These are phyloP conservation scores for Vigna unguiculata DNA, from an alignment of 306 rosid genomes.

Conservation along the genomic window DNA sequence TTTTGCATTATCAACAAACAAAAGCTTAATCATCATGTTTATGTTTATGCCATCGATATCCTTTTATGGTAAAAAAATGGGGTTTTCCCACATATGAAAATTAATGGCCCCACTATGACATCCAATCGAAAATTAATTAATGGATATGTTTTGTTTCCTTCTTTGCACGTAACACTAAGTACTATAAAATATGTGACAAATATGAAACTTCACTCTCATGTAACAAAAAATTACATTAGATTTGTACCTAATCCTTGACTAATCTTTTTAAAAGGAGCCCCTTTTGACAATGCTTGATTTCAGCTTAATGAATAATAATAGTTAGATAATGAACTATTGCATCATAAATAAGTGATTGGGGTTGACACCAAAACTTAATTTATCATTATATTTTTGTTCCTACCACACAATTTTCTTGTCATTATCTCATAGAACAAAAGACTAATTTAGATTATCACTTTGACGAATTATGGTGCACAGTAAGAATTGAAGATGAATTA, in stretches of 20 bases:
- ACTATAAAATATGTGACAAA: background rate
- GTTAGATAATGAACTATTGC: background rate
- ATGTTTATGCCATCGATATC: background rate
- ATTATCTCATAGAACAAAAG: no score
- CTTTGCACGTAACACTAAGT: constrained; percentile 1
- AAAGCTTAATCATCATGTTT: no score
- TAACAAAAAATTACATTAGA: constrained; percentile 1
- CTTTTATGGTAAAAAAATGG: no score
- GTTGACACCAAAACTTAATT: background rate
- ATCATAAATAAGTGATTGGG: constrained; percentile 17
- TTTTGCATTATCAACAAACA: background rate
- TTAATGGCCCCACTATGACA: constrained; percentile 45
- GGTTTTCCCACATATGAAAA: no score
- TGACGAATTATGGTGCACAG: no score
- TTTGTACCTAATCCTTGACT: constrained; percentile 25
- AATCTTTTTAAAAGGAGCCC: constrained; percentile 27
- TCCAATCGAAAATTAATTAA: constrained; percentile 41
- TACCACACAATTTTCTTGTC: no score
- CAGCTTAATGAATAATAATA: background rate
- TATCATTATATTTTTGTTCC: background rate
- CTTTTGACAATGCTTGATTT: constrained; percentile 27
- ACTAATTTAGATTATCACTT: no score
- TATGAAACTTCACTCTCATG: background rate
- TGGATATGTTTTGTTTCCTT: constrained; percentile 8
- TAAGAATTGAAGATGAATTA: no score